A percentile compares a stretch with the other conserved stretches of the same genome.
phyloP scores from a whole-genome alignment of 257 asterid genomes.

The Rhazya stricta region DNA sequence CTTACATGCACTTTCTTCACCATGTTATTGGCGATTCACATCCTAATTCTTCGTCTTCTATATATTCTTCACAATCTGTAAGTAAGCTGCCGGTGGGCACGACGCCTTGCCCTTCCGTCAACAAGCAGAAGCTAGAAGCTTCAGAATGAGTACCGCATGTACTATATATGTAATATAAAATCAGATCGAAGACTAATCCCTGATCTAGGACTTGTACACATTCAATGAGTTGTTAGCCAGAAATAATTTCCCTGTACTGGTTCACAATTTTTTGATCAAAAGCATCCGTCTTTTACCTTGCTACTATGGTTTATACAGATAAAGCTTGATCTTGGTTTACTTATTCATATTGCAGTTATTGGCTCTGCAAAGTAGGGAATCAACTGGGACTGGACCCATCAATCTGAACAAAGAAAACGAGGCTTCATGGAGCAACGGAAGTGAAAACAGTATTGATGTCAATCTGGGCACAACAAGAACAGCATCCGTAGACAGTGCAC shows the following conservation, averaged over 20 bases:
- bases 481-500: slow-evolving; percentile 31
- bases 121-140: background rate
- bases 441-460: slow-evolving; percentile 57
- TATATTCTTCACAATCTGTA: too few relatives aligned
- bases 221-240: background rate
- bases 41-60: too few relatives aligned
- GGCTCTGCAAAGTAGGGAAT: slow-evolving; percentile 41
- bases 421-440: slow-evolving; percentile 74
- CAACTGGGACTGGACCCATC: slow-evolving; percentile 34
- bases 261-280: too few relatives aligned
- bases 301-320: background rate
- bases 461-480: slow-evolving; percentile 36
- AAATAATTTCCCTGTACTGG: too few relatives aligned
- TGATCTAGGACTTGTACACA: too few relatives aligned
- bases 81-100: too few relatives aligned
- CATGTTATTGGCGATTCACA: too few relatives aligned
- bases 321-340: background rate
- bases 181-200: too few relatives aligned
- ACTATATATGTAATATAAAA: too few relatives aligned
- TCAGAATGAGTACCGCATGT: background rate
- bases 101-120: too few relatives aligned
- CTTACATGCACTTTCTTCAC: background rate
- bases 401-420: slow-evolving; percentile 63
- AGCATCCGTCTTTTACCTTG: too few relatives aligned
- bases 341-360: slow-evolving; percentile 39